A percentile compares a stretch with the other conserved stretches of the same genome.
Evolutionary conservation across 164 flowering plant species (phyloP).

Genomic region (Vitis cinerea): DNA sequence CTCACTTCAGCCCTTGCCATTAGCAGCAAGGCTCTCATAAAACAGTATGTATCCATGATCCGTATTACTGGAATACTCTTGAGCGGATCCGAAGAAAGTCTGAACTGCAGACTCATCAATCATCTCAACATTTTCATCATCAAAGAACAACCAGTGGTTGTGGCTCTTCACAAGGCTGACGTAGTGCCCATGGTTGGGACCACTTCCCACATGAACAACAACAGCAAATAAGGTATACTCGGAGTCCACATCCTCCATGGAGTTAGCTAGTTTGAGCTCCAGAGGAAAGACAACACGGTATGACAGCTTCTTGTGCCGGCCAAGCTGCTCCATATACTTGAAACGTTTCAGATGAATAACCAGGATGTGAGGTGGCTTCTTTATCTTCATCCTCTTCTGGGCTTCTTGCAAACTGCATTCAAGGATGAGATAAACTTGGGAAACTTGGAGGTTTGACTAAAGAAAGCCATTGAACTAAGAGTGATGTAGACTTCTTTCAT

Average conservation of each 20-base stretch:
- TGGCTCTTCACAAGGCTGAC: slow-evolving; percentile 98
- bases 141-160: slow-evolving; percentile 97
- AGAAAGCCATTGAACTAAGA: too few species aligned
- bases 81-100: slow-evolving; percentile 97
- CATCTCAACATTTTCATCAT: slow-evolving; percentile 98
- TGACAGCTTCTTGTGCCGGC: slow-evolving; percentile 91
- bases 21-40: slow-evolving; percentile 66
- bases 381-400: slow-evolving; percentile 86
- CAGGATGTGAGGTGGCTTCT: slow-evolving; percentile 90
- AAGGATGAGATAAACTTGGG: too few species aligned
- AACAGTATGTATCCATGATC: slow-evolving; percentile 98
- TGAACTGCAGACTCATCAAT: slow-evolving; percentile 96
- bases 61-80: slow-evolving; percentile 93
- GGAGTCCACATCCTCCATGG: slow-evolving; percentile 79
- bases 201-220: slow-evolving; percentile 96
- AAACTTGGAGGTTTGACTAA: too few species aligned
- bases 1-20: slow-evolving; percentile 32
- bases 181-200: slow-evolving; percentile 99
- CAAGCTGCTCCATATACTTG: slow-evolving; percentile 94
- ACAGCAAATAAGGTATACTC: slow-evolving; percentile 97
- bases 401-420: slow-evolving; percentile 67
- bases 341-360: slow-evolving; percentile 98
- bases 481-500: too few species aligned
- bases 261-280: slow-evolving; percentile 90
- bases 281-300: slow-evolving; percentile 97